Evolutionary conservation across 2,329 filamentous ascomycete species (phyloP), one percentile per base, ranked within the genome.

Genomic region (Pestalotiopsis sp.): DNA sequence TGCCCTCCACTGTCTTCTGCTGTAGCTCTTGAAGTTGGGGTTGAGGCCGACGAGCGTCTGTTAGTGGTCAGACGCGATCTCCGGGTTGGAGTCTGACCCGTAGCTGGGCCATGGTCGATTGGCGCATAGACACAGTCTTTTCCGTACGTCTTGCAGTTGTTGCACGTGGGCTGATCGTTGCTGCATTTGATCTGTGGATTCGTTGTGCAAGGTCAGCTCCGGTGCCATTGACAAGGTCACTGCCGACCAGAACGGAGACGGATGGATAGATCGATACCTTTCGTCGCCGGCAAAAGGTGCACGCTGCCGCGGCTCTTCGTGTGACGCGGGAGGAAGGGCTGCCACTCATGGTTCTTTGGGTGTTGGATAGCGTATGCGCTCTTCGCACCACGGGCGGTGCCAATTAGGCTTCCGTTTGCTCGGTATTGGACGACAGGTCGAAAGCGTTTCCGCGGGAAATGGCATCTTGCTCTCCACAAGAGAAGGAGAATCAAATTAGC

Each of bases 121-220:
- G 75, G 57, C 31, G 39, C n/a, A 36, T 23, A 38, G 23, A 59
- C 11, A 27, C 36, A 27, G 4, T 9, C 12, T 5, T 23, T 52
- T 27, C 13, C 23, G 41, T 9, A 20, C 27, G n/a, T 38, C 78
- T 92, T 13, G 88, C 87, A 59, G 12, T 27, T 59, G 11, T 59
- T 59, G 3, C 57, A 59, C 11, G 57, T 59, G 20, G 57, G 57
- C 12, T 31, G 57, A n/a, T 59, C 57, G 7, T 59, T 59, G 20
- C 57, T 59, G 11, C 57, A 59, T 27, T 59, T 59, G 57, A 59
- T 59, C 57, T 59, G 27, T 14, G 20, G 13, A 52, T 14, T 11
- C 6, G 20, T 52, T n/a, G 12, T 52, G 0, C 14, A 20, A 52
- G 4, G 4, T 52, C 14, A 52, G 20, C 45, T 6, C 7, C 27